A percentile compares a stretch with the other conserved stretches of the same genome.
phyloP scores from a whole-genome alignment of 306 rosid genomes.

The Sicyos baderoa region DNA sequence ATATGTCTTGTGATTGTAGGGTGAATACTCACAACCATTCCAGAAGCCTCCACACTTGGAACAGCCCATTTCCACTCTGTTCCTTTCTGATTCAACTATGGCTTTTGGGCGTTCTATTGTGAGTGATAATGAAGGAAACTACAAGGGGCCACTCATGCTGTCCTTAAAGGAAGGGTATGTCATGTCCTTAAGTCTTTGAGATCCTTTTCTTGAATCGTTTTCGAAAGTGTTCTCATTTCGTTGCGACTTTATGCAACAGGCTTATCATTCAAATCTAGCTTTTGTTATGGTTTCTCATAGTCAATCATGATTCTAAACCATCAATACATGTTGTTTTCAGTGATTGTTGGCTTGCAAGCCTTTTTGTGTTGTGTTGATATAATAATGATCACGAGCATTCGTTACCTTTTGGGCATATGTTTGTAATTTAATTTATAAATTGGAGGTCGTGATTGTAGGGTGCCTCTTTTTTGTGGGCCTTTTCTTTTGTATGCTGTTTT shows the following conservation, averaged over 20 bases:
- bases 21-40: conserved; percentile 94
- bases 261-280: not conserved
- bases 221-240: not conserved
- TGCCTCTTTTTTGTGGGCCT: too few species aligned
- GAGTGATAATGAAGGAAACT: conserved; percentile 84
- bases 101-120: conserved; percentile 82
- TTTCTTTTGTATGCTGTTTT: too few species aligned
- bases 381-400: too few species aligned
- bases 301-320: not conserved
- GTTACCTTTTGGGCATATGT: too few species aligned
- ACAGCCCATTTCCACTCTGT: conserved; percentile 83
- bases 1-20: conserved; percentile 31
- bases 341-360: not conserved
- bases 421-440: too few species aligned
- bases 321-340: not conserved
- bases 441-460: too few species aligned
- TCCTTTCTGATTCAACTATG: conserved; percentile 89
- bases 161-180: conserved; percentile 78
- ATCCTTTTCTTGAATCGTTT: not conserved
- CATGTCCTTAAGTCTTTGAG: conserved; percentile 23
- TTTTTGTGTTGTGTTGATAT: not conserved
- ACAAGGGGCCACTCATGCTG: conserved; percentile 90
- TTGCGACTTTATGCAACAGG: not conserved
- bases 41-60: conserved; percentile 97
- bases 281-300: not conserved